These are phyloP conservation scores for Endotrypanum monterogeii DNA, from an alignment of 208 protist species.

Conservation along the genomic window DNA sequence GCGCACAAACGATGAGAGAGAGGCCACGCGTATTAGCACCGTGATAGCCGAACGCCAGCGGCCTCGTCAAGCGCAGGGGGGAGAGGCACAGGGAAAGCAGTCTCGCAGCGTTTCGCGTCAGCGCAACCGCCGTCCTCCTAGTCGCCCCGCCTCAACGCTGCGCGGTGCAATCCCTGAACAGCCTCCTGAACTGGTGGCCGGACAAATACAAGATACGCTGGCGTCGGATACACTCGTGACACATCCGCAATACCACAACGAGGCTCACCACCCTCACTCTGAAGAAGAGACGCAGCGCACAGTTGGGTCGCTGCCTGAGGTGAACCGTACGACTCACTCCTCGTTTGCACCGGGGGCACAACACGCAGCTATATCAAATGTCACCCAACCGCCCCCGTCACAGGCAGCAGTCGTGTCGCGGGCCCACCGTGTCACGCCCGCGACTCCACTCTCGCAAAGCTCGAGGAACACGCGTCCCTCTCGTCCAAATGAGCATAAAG, in stretches of 20 bases:
- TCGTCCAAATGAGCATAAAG: slow-evolving; percentile 6
- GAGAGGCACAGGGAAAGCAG: slow-evolving; percentile 15
- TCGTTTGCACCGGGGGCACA: neutral
- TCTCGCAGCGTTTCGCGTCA: slow-evolving; percentile 41
- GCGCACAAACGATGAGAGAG: slow-evolving; percentile 38
- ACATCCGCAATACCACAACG: neutral
- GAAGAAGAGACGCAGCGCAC: neutral
- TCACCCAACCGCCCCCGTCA: neutral
- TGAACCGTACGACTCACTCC: neutral
- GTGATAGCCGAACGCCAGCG: slow-evolving; percentile 40
- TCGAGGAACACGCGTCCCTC: neutral
- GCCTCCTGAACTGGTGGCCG: slow-evolving; percentile 55
- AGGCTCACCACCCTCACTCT: neutral
- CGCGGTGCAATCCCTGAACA: slow-evolving; percentile 67
- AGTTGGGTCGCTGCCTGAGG: neutral
- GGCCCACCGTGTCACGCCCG: neutral
- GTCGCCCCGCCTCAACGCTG: slow-evolving; percentile 39
- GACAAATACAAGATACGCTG: slow-evolving; percentile 52
- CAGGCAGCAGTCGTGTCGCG: neutral
- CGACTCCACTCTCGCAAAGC: neutral
- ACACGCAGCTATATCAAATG: neutral
- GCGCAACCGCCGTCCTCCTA: slow-evolving; percentile 45
- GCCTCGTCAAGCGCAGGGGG: slow-evolving; percentile 21
- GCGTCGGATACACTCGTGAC: slow-evolving; percentile 30
- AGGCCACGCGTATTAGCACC: slow-evolving; percentile 43